A percentile compares a stretch with the other conserved stretches of the same genome.
These are phyloP conservation scores for Takashimella koratensis DNA, from an alignment of 1,284 basidiomycete species.

Conservation along the genomic window DNA sequence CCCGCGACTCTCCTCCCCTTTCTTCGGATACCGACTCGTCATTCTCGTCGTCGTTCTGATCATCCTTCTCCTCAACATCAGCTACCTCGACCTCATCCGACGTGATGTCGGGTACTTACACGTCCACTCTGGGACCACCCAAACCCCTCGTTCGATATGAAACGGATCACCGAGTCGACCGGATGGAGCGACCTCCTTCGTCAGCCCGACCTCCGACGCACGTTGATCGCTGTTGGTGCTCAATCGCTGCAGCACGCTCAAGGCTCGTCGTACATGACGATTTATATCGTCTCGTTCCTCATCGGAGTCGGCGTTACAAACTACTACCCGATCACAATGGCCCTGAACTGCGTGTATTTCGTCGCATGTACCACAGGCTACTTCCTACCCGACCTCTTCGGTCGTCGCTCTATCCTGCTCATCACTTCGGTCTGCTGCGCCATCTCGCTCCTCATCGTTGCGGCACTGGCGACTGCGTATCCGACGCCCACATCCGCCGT, in stretches of 20 bases:
- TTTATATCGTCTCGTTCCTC: background rate
- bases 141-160: no score
- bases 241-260: background rate
- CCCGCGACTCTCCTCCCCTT: no score
- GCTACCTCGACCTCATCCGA: no score
- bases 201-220: background rate
- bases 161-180: no score
- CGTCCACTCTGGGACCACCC: no score
- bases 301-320: background rate
- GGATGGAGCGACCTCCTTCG: background rate
- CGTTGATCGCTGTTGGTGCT: background rate
- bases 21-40: no score
- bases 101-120: no score
- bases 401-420: slow-evolving; percentile 22
- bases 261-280: background rate
- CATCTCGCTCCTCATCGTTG: slow-evolving; percentile 16
- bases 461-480: slow-evolving; percentile 16
- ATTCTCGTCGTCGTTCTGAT: no score
- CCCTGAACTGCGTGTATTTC: slow-evolving; percentile 1
- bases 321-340: background rate
- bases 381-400: slow-evolving; percentile 21
- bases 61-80: no score
- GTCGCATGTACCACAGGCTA: no score
- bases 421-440: slow-evolving; percentile 13
- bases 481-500: slow-evolving; percentile 8